Evolutionary conservation across 768 basidiomycete species (phyloP).

Genomic region (Pleurotus ostreatus): DNA sequence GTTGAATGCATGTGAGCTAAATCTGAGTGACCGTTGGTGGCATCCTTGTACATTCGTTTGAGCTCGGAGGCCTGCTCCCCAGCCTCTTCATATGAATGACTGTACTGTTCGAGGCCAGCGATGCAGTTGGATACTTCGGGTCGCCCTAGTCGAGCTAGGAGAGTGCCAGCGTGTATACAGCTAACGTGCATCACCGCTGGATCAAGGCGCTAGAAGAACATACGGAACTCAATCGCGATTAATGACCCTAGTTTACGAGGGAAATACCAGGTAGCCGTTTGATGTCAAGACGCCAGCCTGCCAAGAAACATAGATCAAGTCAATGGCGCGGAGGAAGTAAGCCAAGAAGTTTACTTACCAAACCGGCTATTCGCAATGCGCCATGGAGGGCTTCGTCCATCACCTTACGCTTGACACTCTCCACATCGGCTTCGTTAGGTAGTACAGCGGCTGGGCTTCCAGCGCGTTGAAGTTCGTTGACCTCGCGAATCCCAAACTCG

Average conservation of each 20-base stretch:
- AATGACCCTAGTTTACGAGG: not conserved
- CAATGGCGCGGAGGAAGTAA: not conserved
- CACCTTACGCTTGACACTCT: conserved; percentile 63
- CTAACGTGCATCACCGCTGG: conserved; percentile 89
- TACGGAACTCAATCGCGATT: not conserved
- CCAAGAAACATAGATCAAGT: not conserved
- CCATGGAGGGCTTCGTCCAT: conserved; percentile 81
- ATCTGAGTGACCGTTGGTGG: conserved; percentile 11
- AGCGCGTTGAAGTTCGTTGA: conserved; percentile 43
- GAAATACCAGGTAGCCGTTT: conserved; percentile 76
- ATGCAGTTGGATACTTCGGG: conserved; percentile 83
- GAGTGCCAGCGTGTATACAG: conserved; percentile 77
- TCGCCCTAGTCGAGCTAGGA: conserved; percentile 79
- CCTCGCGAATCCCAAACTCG: conserved; percentile 79
- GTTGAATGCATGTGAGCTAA: not conserved
- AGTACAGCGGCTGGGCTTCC: conserved; percentile 28
- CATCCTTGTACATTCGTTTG: conserved; percentile 39
- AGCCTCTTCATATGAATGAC: conserved; percentile 82
- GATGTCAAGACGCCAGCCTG: conserved; percentile 80
- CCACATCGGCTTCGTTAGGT: conserved; percentile 47
- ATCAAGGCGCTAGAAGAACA: conserved; percentile 56
- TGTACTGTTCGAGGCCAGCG: conserved; percentile 83
- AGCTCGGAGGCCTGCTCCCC: conserved; percentile 75
- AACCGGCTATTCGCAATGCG: conserved; percentile 83
- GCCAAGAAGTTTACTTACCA: conserved; percentile 43